Conservation (phyloP, 148 eudicot species). For the Nepenthes mirabilis region DNA sequence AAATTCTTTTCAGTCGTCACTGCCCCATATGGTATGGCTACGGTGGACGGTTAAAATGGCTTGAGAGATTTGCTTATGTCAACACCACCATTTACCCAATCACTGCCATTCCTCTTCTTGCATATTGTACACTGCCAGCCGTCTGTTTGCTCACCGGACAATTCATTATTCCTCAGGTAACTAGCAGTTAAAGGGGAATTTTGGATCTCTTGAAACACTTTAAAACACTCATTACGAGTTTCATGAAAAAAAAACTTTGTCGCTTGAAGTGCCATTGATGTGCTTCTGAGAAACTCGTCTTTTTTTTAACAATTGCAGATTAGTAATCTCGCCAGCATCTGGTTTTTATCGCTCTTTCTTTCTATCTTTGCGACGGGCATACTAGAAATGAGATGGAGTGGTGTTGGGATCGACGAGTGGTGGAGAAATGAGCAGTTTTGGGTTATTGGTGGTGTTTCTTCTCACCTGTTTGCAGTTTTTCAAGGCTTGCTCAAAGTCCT, state of each 20-base stretch:
- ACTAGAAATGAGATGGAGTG: slow-evolving; percentile 54
- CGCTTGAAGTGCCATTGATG: no score
- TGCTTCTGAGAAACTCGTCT: not conserved
- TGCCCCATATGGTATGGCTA: slow-evolving; percentile 79
- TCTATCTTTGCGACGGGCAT: slow-evolving; percentile 53
- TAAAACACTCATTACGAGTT: no score
- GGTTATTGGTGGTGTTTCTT: slow-evolving; percentile 53
- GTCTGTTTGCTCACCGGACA: slow-evolving; percentile 65
- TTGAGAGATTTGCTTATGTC: slow-evolving; percentile 60
- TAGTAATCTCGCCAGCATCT: slow-evolving; percentile 40
- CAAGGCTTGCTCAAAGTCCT: slow-evolving; percentile 56
- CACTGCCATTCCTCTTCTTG: slow-evolving; percentile 56
- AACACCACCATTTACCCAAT: slow-evolving; percentile 61
- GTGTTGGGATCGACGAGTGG: slow-evolving; percentile 52
- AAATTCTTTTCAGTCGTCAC: slow-evolving; percentile 68
- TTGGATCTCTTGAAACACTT: not conserved
- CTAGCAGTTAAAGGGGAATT: not conserved
- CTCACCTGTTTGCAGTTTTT: slow-evolving; percentile 52
- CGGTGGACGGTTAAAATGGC: slow-evolving; percentile 41
- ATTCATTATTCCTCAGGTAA: slow-evolving; percentile 68
- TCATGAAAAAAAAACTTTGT: no score
- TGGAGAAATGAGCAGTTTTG: slow-evolving; percentile 68
- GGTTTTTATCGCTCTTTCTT: slow-evolving; percentile 37
- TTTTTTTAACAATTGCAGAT: slow-evolving; percentile 25
- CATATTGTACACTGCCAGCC: slow-evolving; percentile 65